phyloP scores from a whole-genome alignment of 768 basidiomycete genomes.

The Boletus vinaceobasis region DNA sequence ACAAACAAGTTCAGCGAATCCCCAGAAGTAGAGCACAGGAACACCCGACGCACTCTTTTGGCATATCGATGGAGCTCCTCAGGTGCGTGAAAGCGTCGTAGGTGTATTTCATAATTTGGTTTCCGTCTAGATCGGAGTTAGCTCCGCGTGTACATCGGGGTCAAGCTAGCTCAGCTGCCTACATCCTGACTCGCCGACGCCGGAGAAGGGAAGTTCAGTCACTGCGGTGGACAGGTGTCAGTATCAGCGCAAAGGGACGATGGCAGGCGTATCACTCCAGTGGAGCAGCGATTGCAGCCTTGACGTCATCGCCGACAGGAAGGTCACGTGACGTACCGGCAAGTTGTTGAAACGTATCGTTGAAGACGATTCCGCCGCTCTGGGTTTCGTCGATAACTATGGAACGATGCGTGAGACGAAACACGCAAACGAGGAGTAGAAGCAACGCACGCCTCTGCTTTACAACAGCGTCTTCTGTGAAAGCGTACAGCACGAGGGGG shows the following conservation, averaged over 20 bases:
- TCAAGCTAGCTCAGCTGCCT: slow-evolving; percentile 21
- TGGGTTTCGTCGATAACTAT: slow-evolving; percentile 53
- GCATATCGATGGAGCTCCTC: slow-evolving; percentile 50
- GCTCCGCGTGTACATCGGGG: background rate
- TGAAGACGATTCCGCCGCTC: slow-evolving; percentile 56
- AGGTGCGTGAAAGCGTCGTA: slow-evolving; percentile 55
- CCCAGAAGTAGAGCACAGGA: background rate
- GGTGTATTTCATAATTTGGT: slow-evolving; percentile 48
- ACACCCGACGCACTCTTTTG: slow-evolving; percentile 49
- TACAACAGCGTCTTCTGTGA: slow-evolving; percentile 45
- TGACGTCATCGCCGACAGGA: slow-evolving; percentile 11
- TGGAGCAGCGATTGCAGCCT: slow-evolving; percentile 7
- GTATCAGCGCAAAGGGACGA: background rate
- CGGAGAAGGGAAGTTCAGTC: slow-evolving; percentile 46
- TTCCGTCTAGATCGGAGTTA: slow-evolving; percentile 43
- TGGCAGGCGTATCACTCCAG: background rate
- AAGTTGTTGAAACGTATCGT: slow-evolving; percentile 59
- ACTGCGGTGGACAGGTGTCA: slow-evolving; percentile 18
- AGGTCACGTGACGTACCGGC: slow-evolving; percentile 33
- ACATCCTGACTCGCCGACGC: slow-evolving; percentile 66
- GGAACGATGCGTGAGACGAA: background rate
- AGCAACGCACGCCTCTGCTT: slow-evolving; percentile 39
- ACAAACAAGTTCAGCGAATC: slow-evolving; percentile 3
- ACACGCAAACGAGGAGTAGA: background rate
- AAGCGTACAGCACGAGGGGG: slow-evolving; percentile 63